Evolutionary conservation across 140 eudicot genomes (phyloP).

Genomic region (Erigeron philadelphicus): DNA sequence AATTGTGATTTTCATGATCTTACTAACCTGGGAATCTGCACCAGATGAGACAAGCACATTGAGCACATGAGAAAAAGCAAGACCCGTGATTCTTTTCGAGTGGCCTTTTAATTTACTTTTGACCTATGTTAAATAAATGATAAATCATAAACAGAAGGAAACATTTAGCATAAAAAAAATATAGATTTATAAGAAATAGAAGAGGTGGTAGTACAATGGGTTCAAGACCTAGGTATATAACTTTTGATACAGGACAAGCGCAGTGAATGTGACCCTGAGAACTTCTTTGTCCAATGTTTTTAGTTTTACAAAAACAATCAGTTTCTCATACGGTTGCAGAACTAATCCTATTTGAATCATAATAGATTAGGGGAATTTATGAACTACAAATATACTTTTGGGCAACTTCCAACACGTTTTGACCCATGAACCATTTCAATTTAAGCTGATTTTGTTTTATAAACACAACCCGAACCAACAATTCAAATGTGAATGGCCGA

Average conservation of each 20-base stretch:
- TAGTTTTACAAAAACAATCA: too few relatives aligned
- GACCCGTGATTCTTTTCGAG: slow-evolving; percentile 84
- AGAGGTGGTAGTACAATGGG: neutral
- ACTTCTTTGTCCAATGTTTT: too few relatives aligned
- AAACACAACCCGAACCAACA: too few relatives aligned
- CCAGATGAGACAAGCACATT: slow-evolving; percentile 93
- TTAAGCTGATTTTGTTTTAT: too few relatives aligned
- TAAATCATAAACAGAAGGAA: neutral
- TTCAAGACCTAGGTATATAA: too few relatives aligned
- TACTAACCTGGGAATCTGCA: slow-evolving; percentile 90
- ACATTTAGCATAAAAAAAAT: neutral
- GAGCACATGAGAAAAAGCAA: slow-evolving; percentile 80
- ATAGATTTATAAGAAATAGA: neutral
- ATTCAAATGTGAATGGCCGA: neutral
- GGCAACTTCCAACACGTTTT: too few relatives aligned
- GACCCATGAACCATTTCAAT: too few relatives aligned
- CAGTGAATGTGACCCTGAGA: neutral
- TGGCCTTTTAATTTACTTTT: slow-evolving; percentile 99
- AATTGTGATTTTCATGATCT: neutral
- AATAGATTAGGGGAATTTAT: too few relatives aligned
- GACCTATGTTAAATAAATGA: slow-evolving; percentile 38
- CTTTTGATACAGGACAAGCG: too few relatives aligned
- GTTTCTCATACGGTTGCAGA: too few relatives aligned
- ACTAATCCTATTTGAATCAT: too few relatives aligned
- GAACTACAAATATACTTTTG: too few relatives aligned